A percentile compares a stretch with the other conserved stretches of the same genome.
Conservation (phyloP, 2,329 filamentous ascomycete genomes). For the Hortaea werneckii region DNA sequence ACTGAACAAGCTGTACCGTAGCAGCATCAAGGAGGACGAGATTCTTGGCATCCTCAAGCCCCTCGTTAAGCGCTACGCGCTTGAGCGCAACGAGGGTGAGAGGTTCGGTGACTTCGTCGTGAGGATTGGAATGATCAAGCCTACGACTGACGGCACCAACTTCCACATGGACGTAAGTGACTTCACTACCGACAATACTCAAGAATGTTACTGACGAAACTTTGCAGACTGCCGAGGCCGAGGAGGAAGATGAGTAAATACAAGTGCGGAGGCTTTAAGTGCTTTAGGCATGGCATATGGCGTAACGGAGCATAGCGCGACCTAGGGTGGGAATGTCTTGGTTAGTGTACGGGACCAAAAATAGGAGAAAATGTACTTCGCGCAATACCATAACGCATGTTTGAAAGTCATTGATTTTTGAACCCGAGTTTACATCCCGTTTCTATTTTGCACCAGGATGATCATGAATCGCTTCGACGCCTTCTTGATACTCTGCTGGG, state of each 20-base stretch:
- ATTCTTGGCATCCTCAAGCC: slow-evolving; percentile 86
- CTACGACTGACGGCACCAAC: slow-evolving; percentile 78
- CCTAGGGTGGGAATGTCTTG: too few relatives aligned
- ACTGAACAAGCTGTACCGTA: slow-evolving; percentile 89
- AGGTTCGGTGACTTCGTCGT: slow-evolving; percentile 92
- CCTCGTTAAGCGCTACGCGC: slow-evolving; percentile 74
- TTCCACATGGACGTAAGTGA: slow-evolving; percentile 91
- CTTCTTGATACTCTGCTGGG: too few relatives aligned
- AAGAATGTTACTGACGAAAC: slow-evolving; percentile 17
- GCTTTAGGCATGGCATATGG: too few relatives aligned
- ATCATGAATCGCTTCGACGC: too few relatives aligned
- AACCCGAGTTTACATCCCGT: too few relatives aligned
- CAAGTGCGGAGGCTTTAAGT: too few relatives aligned
- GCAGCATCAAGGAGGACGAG: slow-evolving; percentile 96
- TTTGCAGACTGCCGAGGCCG: not conserved
- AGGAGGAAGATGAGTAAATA: not conserved
- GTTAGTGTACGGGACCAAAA: too few relatives aligned
- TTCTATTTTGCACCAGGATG: too few relatives aligned
- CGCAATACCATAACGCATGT: too few relatives aligned
- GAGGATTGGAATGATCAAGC: slow-evolving; percentile 71
- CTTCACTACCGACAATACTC: not conserved
- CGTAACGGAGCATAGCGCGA: too few relatives aligned
- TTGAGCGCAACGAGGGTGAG: slow-evolving; percentile 75
- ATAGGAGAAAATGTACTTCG: too few relatives aligned
- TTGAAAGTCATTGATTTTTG: too few relatives aligned